Evolutionary conservation across 2,329 filamentous ascomycete genomes (phyloP), one percentile per base, ranked within the genome.

Genomic region (Sclerotinia spermophila): DNA sequence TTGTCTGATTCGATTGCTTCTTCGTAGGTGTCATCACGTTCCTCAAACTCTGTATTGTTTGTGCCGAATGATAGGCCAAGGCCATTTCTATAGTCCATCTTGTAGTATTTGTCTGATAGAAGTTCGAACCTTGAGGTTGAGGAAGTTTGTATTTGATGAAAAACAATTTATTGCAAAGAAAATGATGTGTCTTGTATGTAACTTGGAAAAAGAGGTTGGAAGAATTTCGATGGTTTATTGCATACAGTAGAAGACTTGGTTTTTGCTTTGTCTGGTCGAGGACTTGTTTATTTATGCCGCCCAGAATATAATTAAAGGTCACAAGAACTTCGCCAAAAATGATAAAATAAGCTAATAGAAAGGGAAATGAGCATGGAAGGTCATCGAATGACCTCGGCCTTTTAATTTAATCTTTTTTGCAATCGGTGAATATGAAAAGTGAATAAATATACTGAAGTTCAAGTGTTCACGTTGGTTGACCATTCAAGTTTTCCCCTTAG

Each of bases 1-100:
- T 42, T 64, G n/a, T n/a, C 35, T 13, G 30, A 21, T 53, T 27
- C 44, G 8, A 17, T 19, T 21, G 21, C 4, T 30, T 42, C 30
- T 33, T 15, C 44, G 10, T 62, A 33, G 6, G 42, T 30, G 15
- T 6, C 35, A 4, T 40, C 19, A 24, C 19, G 44, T 5, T 64
- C n/a, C n/a, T 64, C 44, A 40, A n/a, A 59, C 5, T 59, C 33
- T 3, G 35, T n/a, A 51, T 69, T 3, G 4, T 5, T 38, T 40
- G 33, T 42, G 24, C n/a, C 56, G 30, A 69, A 69, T 6, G 56
- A 62, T 17, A 69, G 35, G 21, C 67, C 67, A 2, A 69, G 59
- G 2, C 67, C 67, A 24, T 27, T 33, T n/a, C 35, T 61, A 19
- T 27, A 69, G 21, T 69, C 33, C 67, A 69, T 69, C 2, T 42